Evolutionary conservation across 306 rosid species (phyloP), one percentile per base, ranked within the genome.

Genomic region (Quercus agrifolia): DNA sequence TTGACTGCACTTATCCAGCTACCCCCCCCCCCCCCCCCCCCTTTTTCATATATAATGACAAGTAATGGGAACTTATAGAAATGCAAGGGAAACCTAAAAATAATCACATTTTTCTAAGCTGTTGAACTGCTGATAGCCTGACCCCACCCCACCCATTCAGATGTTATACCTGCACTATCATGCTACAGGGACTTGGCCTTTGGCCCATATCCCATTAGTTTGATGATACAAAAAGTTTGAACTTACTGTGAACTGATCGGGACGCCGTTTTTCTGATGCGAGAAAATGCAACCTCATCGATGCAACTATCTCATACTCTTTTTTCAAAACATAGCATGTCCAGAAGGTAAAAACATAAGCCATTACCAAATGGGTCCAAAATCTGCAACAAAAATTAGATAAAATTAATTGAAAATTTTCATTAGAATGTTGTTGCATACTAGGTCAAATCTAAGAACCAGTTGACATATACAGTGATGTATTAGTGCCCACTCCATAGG

Each of bases 351-450:
- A 95, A 72, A 83, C 94, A 87, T 95, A 95, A 61, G 98, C 98
- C 98, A 95, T 95, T 75, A 89, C 90, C 86, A 93, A 82, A 86
- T 95, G 99, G 77, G 99, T 91, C 99, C 98, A 95, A 83, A 95
- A 95, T 88, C 99, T 95, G 94, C 85, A 87, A 85, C 70, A 77
- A 21, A 76, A 46, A 41, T 49, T 75, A 70, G 70, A 72, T 17
- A 82, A 27, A 23, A n/a, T 20, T 51, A 23, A 55, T 35, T 66
- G 1, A 57, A 57, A 70, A 2, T 69, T 21, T 5, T 69, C n/a
- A 55, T 13, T 12, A 18, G 41, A 33, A 33, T 31, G 41, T 35
- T 21, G 64, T 31, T 21, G 63, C 57, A 70, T 6, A 35, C 46
- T 68, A 35, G 52, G 72, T 33, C 5, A 7, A 67, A 18, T 67